Evolutionary conservation across 1,284 basidiomycete genomes (phyloP).

Genomic region (Malassezia japonica): DNA sequence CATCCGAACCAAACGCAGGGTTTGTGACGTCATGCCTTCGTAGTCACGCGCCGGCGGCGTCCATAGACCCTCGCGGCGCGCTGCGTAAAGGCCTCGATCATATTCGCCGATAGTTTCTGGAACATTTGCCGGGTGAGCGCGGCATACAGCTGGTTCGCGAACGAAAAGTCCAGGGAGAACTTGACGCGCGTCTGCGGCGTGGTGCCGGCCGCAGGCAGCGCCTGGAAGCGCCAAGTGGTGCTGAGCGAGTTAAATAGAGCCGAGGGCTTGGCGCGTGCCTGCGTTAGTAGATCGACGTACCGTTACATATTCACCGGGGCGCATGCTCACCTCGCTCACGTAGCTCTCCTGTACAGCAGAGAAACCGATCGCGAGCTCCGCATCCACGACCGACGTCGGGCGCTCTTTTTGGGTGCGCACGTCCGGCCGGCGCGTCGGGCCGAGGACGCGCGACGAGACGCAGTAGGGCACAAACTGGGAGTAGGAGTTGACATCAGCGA

Average conservation of each 20-base stretch:
- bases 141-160: constrained; percentile 75
- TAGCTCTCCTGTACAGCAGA: constrained; percentile 78
- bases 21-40: background rate
- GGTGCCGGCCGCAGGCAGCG: background rate
- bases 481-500: constrained; percentile 80
- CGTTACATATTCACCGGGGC: constrained; percentile 65
- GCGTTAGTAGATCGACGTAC: constrained; percentile 54
- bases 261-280: constrained; percentile 69
- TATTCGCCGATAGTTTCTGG: constrained; percentile 71
- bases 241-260: constrained; percentile 74
- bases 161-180: constrained; percentile 63
- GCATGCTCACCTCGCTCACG: constrained; percentile 70
- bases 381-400: constrained; percentile 50
- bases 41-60: background rate
- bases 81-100: constrained; percentile 84
- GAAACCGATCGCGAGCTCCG: constrained; percentile 80
- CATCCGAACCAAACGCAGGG: background rate
- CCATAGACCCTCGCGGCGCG: constrained; percentile 53
- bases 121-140: constrained; percentile 72
- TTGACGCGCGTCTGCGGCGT: constrained; percentile 20
- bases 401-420: background rate
- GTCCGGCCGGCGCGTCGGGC: constrained; percentile 4
- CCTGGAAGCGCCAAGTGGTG: constrained; percentile 57
- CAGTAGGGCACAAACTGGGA: constrained; percentile 82
- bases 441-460: constrained; percentile 62